phyloP scores from a whole-genome alignment of 768 basidiomycete species.

The Calocybe cyanea region DNA sequence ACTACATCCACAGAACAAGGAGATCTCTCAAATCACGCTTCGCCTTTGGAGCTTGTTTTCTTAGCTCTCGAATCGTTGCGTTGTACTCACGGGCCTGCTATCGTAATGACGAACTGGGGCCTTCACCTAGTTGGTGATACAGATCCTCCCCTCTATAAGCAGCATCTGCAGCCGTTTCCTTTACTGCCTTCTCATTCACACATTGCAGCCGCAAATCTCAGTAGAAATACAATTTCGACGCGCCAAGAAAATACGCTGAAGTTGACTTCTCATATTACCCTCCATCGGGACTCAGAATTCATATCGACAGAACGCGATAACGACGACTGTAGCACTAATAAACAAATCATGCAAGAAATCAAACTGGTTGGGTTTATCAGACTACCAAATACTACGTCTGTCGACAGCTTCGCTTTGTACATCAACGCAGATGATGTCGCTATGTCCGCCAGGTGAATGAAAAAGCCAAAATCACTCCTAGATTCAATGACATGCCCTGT shows the following conservation, averaged over 20 bases:
- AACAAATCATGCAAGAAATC: neutral
- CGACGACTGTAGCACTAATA: neutral
- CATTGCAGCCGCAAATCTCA: neutral
- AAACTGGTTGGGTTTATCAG: conserved; percentile 2
- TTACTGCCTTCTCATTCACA: conserved; percentile 2
- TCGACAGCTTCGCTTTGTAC: conserved; percentile 6
- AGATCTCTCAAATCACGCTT: conserved; percentile 2
- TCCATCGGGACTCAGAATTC: neutral
- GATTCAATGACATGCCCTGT: neutral
- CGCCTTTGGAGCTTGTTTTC: conserved; percentile 43
- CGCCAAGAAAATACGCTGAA: conserved; percentile 3
- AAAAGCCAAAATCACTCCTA: too few relatives aligned
- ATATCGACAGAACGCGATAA: neutral
- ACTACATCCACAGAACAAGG: conserved; percentile 9
- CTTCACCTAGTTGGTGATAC: conserved; percentile 21
- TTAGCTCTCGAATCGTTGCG: conserved; percentile 46
- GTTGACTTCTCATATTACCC: conserved; percentile 18
- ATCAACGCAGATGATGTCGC: conserved; percentile 5
- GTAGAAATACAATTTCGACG: neutral
- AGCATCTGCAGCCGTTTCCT: conserved; percentile 42
- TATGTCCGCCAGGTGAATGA: neutral
- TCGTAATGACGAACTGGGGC: conserved; percentile 63
- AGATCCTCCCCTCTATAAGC: conserved; percentile 33
- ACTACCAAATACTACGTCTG: conserved; percentile 4
- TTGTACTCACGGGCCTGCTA: conserved; percentile 44